Evolutionary conservation across 164 flowering plant species (phyloP), one percentile per base, ranked within the genome.

Genomic region (Malania oleifera): DNA sequence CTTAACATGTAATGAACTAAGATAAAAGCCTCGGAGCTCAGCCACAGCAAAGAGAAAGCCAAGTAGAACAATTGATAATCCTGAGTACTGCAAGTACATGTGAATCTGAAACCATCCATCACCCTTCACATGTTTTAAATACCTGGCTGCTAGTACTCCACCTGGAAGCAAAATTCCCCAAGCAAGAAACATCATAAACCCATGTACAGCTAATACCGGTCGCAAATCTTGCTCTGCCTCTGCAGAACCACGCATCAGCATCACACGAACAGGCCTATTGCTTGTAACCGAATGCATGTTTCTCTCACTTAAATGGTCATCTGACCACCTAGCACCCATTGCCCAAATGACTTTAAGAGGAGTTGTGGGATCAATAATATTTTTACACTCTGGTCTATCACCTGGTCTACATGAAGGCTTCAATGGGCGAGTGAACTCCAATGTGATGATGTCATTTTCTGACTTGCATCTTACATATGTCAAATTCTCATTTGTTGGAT

Each of bases 121-220:
- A 35, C 95, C 97, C 67, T 87, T 89, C 56, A 93, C 73, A 51
- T 88, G 96, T 66, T 93, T 93, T 40, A 88, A 53, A 77, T 90
- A 93, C 57, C 99, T 83, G 34, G 97, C 97, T 29, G 97, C 81
- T 59, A 93, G 51, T 54, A 90, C 78, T 52, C 99, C 99, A 61
- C 87, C 91, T 15, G 99, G 99, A 66, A 93, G 82, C 74, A 93
- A 70, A 60, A 93, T 85, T 5, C 95, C 99, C 96, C 96, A 93
- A 14, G 99, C 92, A 64, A 93, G 89, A 71, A 90, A 93, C 99
- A 93, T 93, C 97, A 93, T 93, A 69, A 93, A 90, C 28, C 99
- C 99, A 71, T 93, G 99, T 18, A 93, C 99, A 53, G 95, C 92
- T 62, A 93, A 76, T 12, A 93, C 99, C 0, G 99, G 99, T 20